Evolutionary conservation across 1,284 basidiomycete species (phyloP), one percentile per base, ranked within the genome.

Genomic region (Rhodotorula sp.): DNA sequence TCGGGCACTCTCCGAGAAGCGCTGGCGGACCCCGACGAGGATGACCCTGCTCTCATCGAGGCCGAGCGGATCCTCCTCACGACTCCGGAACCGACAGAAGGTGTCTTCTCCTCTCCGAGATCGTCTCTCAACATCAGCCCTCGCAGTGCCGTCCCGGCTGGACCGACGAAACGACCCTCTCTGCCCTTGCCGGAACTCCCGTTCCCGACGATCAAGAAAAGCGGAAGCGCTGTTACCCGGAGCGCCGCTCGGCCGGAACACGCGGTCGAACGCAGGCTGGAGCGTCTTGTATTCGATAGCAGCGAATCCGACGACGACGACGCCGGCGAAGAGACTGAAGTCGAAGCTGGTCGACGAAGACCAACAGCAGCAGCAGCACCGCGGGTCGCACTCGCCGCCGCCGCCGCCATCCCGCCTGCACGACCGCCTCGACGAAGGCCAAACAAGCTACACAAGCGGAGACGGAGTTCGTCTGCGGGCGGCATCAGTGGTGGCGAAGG

Each of bases 171-270:
- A 12, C 62, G 62, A 5, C 62, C 62, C 2, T 47, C 43, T 28
- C 54, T 63, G 19, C 54, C 62, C 3, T 45, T 63, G 4, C 62
- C 62, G 15, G 52, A 43, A 12, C 18, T 63, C 2, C 54, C 62
- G 43, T 16, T 26, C 28, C 59, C 18, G 8, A 8, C 47, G 26
- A 18, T 23, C 54, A 28, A n/a, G 23, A 43, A 43, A 43, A 43
- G 12, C 38, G 38, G 31, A 12, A 19, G 48, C 31, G 48, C 50
- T 23, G 34, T 62, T 38, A n/a, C 34, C 50, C 31, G 18, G 48
- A 61, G 60, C 48, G 48, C 48, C 5, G 38, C 50, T n/a, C 38
- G 38, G 12, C 48, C 34, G 48, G 60, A 61, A 31, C 28, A 50
- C 21, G 60, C 48, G 5, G 8, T 61, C 31, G 23, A 47, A 34